Percentiles rank a stretch among this genome's conserved stretches.
phyloP scores from a whole-genome alignment of 192 early-diverging fungal species.

The Rhizoclosmatium globosum region DNA sequence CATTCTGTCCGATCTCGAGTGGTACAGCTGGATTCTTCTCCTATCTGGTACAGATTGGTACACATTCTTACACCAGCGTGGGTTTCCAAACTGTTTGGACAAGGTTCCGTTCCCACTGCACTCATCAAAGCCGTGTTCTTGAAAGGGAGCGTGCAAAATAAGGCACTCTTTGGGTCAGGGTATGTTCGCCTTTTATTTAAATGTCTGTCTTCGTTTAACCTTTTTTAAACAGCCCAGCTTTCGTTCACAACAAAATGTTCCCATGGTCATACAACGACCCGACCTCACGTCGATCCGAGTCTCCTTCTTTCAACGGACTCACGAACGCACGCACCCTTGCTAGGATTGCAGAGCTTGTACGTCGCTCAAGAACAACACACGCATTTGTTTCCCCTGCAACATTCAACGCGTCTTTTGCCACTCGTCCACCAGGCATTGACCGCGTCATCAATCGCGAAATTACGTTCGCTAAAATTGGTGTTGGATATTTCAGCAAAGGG shows the following conservation, averaged over 20 bases:
- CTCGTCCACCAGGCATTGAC: conserved; percentile 32
- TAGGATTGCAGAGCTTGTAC: conserved; percentile 64
- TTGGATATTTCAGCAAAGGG: conserved; percentile 29
- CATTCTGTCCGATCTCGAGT: too few relatives aligned
- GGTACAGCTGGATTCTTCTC: too few relatives aligned
- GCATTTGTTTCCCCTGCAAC: conserved; percentile 43
- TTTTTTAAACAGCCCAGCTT: conserved; percentile 18
- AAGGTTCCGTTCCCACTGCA: too few relatives aligned
- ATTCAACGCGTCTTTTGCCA: conserved; percentile 39
- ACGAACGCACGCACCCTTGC: conserved; percentile 64
- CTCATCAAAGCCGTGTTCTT: conserved; percentile 18
- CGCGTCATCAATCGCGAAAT: conserved; percentile 12
- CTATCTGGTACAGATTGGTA: too few relatives aligned
- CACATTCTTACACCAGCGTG: too few relatives aligned
- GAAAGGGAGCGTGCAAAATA: conserved; percentile 39
- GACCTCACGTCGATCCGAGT: conserved; percentile 47
- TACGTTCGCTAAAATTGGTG: conserved; percentile 31
- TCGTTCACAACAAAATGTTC: conserved; percentile 32
- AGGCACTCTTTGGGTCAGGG: conserved; percentile 38
- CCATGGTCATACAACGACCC: conserved; percentile 50
- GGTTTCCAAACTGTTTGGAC: too few relatives aligned
- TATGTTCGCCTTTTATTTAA: conserved; percentile 29
- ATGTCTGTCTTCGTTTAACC: conserved; percentile 2
- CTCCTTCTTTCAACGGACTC: conserved; percentile 60
- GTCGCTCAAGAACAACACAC: conserved; percentile 56